These are phyloP conservation scores for Magnusiomyces starmeri DNA, from an alignment of 1,139 yeast species.

Conservation along the genomic window DNA sequence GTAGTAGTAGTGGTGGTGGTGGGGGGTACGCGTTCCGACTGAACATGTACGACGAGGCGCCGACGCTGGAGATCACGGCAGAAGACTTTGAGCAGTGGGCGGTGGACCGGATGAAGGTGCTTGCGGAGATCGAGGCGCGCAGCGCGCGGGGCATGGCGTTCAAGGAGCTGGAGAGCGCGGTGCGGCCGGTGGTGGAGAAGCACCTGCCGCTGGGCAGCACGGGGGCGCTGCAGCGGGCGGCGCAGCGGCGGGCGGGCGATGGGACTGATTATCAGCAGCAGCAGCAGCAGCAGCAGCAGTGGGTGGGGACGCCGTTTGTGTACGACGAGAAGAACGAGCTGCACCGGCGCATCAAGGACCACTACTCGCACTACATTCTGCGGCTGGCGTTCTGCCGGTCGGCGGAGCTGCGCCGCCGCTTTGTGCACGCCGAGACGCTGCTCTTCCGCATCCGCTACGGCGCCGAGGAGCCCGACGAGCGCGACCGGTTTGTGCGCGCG, in stretches of 20 bases:
- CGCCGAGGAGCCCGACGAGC: conserved; percentile 60
- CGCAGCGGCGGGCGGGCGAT: conserved; percentile 50
- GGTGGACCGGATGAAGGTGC: conserved; percentile 74
- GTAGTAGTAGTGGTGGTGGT: conserved; percentile 24
- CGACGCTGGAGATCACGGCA: conserved; percentile 74
- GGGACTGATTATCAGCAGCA: conserved; percentile 57
- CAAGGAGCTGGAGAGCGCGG: conserved; percentile 56
- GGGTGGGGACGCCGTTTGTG: conserved; percentile 9
- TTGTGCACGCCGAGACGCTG: conserved; percentile 65
- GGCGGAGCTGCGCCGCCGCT: conserved; percentile 72
- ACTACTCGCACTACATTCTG: conserved; percentile 82
- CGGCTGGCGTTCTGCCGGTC: conserved; percentile 85
- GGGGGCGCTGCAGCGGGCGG: conserved; percentile 13
- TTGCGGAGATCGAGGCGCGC: conserved; percentile 78
- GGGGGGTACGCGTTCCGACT: conserved; percentile 43
- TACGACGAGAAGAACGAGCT: conserved; percentile 29
- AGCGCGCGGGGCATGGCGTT: conserved; percentile 55
- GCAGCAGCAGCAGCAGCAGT: conserved; percentile 49
- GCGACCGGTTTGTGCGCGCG: conserved; percentile 55
- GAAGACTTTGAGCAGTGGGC: conserved; percentile 97
- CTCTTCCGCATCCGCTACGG: conserved; percentile 69
- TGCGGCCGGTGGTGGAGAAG: conserved; percentile 60
- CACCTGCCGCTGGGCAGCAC: conserved; percentile 52
- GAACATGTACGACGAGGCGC: conserved; percentile 67
- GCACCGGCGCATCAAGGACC: conserved; percentile 74